phyloP scores from a whole-genome alignment of 164 flowering plant species.

The Macadamia integrifolia region DNA sequence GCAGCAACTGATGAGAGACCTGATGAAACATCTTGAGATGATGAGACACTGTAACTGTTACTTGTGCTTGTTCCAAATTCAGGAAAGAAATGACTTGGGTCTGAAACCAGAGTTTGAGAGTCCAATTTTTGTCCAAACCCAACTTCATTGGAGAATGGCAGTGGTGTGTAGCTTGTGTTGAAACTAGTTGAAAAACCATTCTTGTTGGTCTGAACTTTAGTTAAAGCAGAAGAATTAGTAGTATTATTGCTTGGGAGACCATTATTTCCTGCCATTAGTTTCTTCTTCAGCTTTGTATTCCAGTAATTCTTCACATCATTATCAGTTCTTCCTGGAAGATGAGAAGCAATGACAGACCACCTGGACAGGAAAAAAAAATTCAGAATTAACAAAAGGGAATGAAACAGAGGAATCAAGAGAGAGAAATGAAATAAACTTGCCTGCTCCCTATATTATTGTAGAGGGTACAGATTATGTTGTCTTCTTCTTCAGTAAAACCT shows the following conservation, averaged over 20 bases:
- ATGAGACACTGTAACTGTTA: conserved; percentile 14
- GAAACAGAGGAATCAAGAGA: neutral
- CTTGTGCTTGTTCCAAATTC: conserved; percentile 13
- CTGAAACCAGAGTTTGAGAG: conserved; percentile 5
- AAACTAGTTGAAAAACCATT: conserved; percentile 6
- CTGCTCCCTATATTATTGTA: conserved; percentile 59
- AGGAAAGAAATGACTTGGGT: conserved; percentile 12
- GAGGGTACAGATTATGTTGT: conserved; percentile 38
- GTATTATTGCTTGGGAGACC: conserved; percentile 3
- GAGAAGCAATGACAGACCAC: conserved; percentile 74
- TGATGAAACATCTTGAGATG: conserved; percentile 11
- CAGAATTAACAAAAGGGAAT: neutral
- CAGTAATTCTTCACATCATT: conserved; percentile 80
- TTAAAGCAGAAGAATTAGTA: conserved; percentile 9
- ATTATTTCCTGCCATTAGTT: conserved; percentile 24
- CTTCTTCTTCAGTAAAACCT: conserved; percentile 67
- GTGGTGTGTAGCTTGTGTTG: neutral
- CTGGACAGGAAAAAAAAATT: conserved; percentile 14
- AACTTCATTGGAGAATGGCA: conserved; percentile 3
- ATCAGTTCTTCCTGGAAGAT: conserved; percentile 70
- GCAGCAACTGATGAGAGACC: neutral
- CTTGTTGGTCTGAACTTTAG: neutral
- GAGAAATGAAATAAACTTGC: conserved; percentile 15
- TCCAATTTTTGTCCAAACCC: conserved; percentile 11
- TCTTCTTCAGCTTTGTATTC: conserved; percentile 80